Conservation (phyloP, 257 asterid genomes). For the Solanum medicagineum region DNA sequence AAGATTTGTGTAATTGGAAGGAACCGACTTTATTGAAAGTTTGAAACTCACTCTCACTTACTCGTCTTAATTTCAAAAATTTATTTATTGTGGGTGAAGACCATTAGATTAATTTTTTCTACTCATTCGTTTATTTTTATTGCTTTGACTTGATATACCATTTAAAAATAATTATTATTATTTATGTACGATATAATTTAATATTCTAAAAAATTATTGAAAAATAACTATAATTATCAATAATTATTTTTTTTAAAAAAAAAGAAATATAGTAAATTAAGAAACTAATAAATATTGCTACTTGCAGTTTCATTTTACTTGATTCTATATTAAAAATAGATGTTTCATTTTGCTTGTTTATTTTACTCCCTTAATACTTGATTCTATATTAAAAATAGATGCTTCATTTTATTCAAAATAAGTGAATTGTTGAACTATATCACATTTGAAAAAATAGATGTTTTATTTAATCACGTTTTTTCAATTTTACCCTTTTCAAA, state of each 20-base stretch:
- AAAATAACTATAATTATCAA: not conserved
- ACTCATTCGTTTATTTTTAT: accelerated
- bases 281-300: not conserved
- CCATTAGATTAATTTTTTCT: not conserved
- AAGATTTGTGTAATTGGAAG: not conserved
- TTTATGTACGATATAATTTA: no score
- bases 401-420: no score
- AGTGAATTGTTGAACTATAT: no score
- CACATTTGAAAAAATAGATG: no score
- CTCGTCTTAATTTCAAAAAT: not conserved
- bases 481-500: no score
- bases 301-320: not conserved
- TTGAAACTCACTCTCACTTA: not conserved
- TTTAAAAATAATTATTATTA: no score
- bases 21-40: not conserved
- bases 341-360: no score
- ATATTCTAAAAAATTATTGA: not conserved
- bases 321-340: not conserved
- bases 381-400: no score
- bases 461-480: no score
- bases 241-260: accelerated
- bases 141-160: accelerated
- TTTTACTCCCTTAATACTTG: not conserved
- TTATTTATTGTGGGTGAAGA: not conserved
- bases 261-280: not conserved